Conservation (phyloP, 2,329 filamentous ascomycete genomes). For the Beauveria caledonica region DNA sequence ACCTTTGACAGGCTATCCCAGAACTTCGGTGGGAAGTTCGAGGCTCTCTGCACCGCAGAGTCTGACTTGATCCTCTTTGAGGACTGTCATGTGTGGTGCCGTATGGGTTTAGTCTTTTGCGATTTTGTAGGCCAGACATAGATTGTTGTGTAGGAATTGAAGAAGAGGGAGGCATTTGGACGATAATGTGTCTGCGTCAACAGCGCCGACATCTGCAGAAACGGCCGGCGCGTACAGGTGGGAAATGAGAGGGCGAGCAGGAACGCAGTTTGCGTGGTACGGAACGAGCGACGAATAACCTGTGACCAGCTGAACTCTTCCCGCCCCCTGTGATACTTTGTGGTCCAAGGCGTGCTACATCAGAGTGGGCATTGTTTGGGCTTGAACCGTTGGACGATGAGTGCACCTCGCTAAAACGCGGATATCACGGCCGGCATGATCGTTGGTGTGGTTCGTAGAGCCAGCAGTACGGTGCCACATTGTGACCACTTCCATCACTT, state of each 20-base stretch:
- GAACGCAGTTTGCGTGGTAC: not conserved
- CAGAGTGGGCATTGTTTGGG: slow-evolving; percentile 5
- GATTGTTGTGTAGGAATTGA: not conserved
- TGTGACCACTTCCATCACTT: too few relatives aligned
- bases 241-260: not conserved
- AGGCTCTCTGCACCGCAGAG: not conserved
- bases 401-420: not conserved
- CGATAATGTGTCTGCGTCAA: not conserved
- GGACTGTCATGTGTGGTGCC: not conserved
- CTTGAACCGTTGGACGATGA: not conserved
- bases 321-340: not conserved
- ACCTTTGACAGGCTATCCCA: slow-evolving; percentile 21
- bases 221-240: not conserved
- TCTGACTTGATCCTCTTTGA: not conserved
- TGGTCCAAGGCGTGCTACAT: not conserved
- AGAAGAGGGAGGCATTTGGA: not conserved
- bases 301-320: not conserved
- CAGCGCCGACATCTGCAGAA: not conserved
- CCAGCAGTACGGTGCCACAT: too few relatives aligned
- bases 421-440: not conserved
- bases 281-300: not conserved
- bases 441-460: not conserved
- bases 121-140: not conserved
- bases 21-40: slow-evolving; percentile 19
- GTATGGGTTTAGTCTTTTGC: not conserved